Evolutionary conservation across 768 basidiomycete genomes (phyloP), one percentile per base, ranked within the genome.

Genomic region (Suillus ampliporus): DNA sequence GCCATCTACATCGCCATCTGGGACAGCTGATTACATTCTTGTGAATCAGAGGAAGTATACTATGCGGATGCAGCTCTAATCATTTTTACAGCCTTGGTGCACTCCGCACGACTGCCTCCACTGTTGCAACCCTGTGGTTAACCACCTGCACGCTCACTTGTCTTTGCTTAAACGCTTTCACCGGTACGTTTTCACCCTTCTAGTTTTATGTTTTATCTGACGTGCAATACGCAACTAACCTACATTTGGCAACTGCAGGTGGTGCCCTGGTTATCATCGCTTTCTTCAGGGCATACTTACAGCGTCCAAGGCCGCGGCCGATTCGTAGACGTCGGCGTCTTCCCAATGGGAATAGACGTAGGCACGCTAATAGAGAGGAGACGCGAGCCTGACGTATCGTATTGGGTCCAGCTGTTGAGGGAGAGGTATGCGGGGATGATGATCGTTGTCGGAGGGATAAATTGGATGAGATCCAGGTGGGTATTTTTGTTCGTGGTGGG

Each of bases 311-410:
- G 53, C 34, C 78, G 77, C 38, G 84, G 86, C 0, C 80, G 89
- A 5, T 92, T 94, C 67, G 89, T 94, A 26, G 91, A 94, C 68
- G 92, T 94, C 15, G 91, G 89, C 1, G 90, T 91, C n/a, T 92
- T 71, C 91, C 93, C 0, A 94, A n/a, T 94, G 87, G 92, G 94
- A 7, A 94, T 95, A 61, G 93, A 95, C 69, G 91, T 94, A 7
- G 76, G 77, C 59, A 81, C 84, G 56, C 74, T 94, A 48, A 85
- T 85, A 64, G 82, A 85, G 66, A 88, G 88, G 75, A 91, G 90
- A 70, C 82, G 82, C 31, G 87, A 93, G 52, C 84, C 87, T 0
- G 93, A 95, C 59, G 94, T 95, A 3, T 77, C 82, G 1, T 91
- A 94, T 63, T 95, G 94, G 92, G 89, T 93, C 5, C 82, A 86